Evolutionary conservation across 345 rosid genomes (phyloP), one percentile per base, ranked within the genome.

Genomic region (Kandelia obovata): DNA sequence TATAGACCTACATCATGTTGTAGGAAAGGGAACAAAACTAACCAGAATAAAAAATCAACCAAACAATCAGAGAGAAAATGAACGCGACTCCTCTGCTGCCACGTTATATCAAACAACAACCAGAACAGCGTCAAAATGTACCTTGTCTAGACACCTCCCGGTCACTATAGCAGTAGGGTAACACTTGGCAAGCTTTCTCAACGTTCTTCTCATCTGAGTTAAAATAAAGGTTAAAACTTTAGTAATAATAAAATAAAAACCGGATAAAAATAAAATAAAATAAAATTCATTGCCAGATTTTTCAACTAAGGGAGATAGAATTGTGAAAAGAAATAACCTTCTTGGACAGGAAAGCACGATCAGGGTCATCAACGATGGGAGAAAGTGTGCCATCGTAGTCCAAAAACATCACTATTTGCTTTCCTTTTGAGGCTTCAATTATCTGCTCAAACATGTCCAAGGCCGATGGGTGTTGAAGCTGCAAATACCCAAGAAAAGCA

Each of bases 331-430:
- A 39, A 43, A 5, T 6, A 39, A 89, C 98, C 92, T 90, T 82
- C 25, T 78, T 83, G 71, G 98, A 88, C 98, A 92, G 90, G 84
- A 87, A 90, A 78, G 98, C 98, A 76, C 72, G 80, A 58, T 92
- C 98, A 1, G 98, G 98, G 65, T 92, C 89, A 37, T 83, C 84
- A 26, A 92, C 98, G 47, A 92, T 92, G 6, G 98, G 98, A 9
- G 98, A 92, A 65, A 92, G 95, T 6, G 98, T 92, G 47, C 98
- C 98, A 57, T 92, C 98, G 27, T 92, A 92, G 43, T 92, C 98
- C 53, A 92, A 79, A 72, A 92, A 92, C 95, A 92, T 86, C 6
- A 89, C 96, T 19, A 92, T 88, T 63, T 92, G 87, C 73, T 92
- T 92, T 67, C 95, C 96, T 62, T 55, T 68, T 0, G 98, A 86